Conservation (phyloP, 2,329 filamentous ascomycete species). For the Verticillium klebahnii region DNA sequence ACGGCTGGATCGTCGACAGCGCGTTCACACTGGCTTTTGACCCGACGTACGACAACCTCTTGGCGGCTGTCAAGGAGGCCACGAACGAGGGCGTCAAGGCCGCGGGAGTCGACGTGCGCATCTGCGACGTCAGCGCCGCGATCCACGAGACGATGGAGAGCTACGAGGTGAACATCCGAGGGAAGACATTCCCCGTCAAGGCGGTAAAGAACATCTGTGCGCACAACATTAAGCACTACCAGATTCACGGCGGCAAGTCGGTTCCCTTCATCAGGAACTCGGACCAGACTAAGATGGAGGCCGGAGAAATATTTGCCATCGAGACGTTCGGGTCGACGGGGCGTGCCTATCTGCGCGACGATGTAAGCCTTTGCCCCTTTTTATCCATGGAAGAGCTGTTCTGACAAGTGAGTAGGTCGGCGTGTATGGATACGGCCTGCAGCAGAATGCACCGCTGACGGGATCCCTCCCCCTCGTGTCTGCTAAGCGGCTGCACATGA, state of each 20-base stretch:
- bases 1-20: constrained; percentile 75
- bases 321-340: constrained; percentile 95
- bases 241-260: constrained; percentile 88
- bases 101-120: constrained; percentile 76
- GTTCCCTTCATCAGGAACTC: constrained; percentile 88
- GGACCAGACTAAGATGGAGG: constrained; percentile 95
- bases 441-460: constrained; percentile 27
- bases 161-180: constrained; percentile 81
- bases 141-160: constrained; percentile 94
- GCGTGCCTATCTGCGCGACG: constrained; percentile 80
- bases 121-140: constrained; percentile 55
- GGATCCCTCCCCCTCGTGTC: constrained; percentile 39
- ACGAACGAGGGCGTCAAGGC: constrained; percentile 50
- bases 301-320: constrained; percentile 91
- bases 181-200: constrained; percentile 75
- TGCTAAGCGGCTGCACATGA: constrained; percentile 52
- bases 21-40: constrained; percentile 78
- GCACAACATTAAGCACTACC: constrained; percentile 84
- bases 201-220: constrained; percentile 83
- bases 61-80: constrained; percentile 68
- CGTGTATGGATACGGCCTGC: constrained; percentile 47
- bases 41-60: constrained; percentile 69
- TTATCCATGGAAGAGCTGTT: too few relatives aligned
- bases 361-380: constrained; percentile 46
- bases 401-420: constrained; percentile 29